Base-by-base conservation (phyloP, 2,329 filamentous ascomycete genomes). In the Aschersonia sp. region DNA sequence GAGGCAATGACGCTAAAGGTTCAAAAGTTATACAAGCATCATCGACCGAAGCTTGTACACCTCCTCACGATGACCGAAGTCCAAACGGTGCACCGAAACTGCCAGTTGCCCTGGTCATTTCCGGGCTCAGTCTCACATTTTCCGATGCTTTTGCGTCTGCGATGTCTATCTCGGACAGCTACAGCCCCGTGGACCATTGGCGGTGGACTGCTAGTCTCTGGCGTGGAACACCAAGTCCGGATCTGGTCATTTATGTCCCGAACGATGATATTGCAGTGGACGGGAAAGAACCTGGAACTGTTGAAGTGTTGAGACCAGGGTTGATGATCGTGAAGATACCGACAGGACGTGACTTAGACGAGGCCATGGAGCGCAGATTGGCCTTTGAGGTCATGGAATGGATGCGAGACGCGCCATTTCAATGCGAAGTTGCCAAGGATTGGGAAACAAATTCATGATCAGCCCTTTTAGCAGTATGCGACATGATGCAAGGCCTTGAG, bases 131-230 rank as follows among this genome's bases (percentile, higher is more conserved):
- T 51, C 77, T 96, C 41, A 84, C 82, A 9, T 76, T 84, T 0
- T 83, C 86, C 1, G 85, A 96, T 60, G 70, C 73, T 45, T 91
- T 84, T 61, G 85, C 89, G 1, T 79, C 77, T 48, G 71, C 74
- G 10, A 80, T 89, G 43, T 83, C 85, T 1, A 88, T 94, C 54
- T 69, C 74, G 20, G 89, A 94, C 59, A 72, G 75, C 5, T 95
- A 94, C 62, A 77, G 80, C 12, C 81, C 85, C 0, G 75, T 85
- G n/a, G 89, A 94, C 57, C 91, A 97, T 66, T 97, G 91, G 89
- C 85, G 94, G 63, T 97, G 91, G 91, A 88, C 92, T 72, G 91
- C 91, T 38, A 91, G 85, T 43, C 75, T 96, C 29, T 97, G 91
- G 91, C 81, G 89, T 7, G 87, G 88, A 7, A 84, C 86, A 47